Evolutionary conservation across 169 alveolate species (phyloP).

Genomic region (Plasmodium chabaudi): DNA sequence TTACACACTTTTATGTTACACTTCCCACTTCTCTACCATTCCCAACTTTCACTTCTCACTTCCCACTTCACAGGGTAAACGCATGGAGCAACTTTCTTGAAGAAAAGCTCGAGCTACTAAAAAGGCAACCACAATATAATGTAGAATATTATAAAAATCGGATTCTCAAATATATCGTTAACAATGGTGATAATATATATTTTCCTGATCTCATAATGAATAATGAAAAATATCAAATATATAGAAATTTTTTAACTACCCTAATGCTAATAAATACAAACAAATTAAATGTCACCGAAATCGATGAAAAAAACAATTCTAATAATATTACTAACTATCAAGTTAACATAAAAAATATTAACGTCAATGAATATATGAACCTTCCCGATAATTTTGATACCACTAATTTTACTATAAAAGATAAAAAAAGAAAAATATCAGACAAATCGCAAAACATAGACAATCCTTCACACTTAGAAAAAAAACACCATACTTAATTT

Average conservation of each 20-base stretch:
- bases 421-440: conserved; percentile 45
- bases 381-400: conserved; percentile 11
- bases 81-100: conserved; percentile 52
- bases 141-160: conserved; percentile 47
- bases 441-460: too few relatives aligned
- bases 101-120: conserved; percentile 16
- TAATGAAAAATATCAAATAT: conserved; percentile 37
- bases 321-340: conserved; percentile 50
- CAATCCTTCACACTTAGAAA: too few relatives aligned
- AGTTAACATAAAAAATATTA: conserved; percentile 37
- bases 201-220: conserved; percentile 16
- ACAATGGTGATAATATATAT: conserved; percentile 23
- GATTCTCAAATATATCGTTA: conserved; percentile 31
- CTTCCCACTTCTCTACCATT: not conserved
- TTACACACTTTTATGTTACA: too few relatives aligned
- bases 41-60: not conserved
- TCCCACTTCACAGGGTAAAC: conserved; percentile 21
- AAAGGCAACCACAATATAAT: conserved; percentile 51
- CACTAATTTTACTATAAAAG: conserved; percentile 4
- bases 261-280: conserved; percentile 52
- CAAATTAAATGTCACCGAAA: conserved; percentile 20
- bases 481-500: too few relatives aligned
- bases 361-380: conserved; percentile 29
- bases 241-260: conserved; percentile 54
- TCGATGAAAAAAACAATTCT: conserved; percentile 7